Base-by-base conservation (phyloP, 345 rosid species). In the Eucalyptus leucophloia region DNA sequence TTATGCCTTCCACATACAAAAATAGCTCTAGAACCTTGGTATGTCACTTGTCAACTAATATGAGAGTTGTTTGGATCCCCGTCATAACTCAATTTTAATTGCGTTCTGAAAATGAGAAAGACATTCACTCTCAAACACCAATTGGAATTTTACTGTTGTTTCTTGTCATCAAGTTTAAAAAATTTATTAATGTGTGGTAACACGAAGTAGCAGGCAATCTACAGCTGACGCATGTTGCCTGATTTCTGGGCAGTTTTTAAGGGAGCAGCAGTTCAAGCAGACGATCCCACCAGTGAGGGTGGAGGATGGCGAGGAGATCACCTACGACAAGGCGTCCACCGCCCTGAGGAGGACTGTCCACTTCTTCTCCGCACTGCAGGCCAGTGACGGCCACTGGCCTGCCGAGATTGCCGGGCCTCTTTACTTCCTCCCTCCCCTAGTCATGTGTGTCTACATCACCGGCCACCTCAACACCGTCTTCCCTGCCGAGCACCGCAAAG, bases 351-450 rank as follows among this genome's bases (percentile, higher is more conserved):
- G 91, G 88, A 91, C 91, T 12, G 92, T 86, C 32, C 89, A 58
- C 60, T 92, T 91, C 90, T 92, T 90, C 88, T 91, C 92, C 1
- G 93, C 92, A 62, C 89, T 92, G 87, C 93, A 92, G 60, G 91
- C 93, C 47, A 86, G 86, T 13, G 92, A 91, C 12, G 93, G 93
- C 26, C 93, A 92, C 65, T 92, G 93, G 93, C 93, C 93, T 14
- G 93, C 93, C 8, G 93, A 92, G 89, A 91, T 80, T 40, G 91
- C 93, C 34, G 92, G 92, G 7, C 91, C 90, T n/a, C 58, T 89
- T 56, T 92, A 89, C 88, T 92, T 90, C 92, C 91, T 92, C 62
- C 77, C 91, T 50, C 90, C 93, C 30, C 28, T 87, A 81, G 93
- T 92, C 15, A 91, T 92, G 89, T 90, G 91, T 90, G 37, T 89